Evolutionary conservation across 805 yeast genomes (phyloP).

Genomic region (Vanderwaltozyma verrucispora): DNA sequence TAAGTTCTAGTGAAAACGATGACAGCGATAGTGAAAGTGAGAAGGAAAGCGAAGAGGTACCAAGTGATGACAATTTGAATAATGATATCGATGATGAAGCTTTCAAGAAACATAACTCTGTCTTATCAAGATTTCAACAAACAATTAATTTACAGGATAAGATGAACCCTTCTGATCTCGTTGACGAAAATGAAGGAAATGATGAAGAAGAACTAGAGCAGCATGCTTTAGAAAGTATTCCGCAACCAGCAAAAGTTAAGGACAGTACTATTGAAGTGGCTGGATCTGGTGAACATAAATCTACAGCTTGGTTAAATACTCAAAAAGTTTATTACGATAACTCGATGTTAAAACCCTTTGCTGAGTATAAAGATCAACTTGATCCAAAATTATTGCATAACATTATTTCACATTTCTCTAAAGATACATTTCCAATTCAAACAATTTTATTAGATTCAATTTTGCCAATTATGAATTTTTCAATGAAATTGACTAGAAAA

Average conservation of each 20-base stretch:
- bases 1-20: neutral
- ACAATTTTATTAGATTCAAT: constrained; percentile 20
- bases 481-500: constrained; percentile 21
- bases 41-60: constrained; percentile 1
- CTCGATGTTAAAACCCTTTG: constrained; percentile 18
- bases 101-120: constrained; percentile 35
- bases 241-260: constrained; percentile 55
- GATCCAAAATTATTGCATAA: constrained; percentile 27
- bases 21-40: constrained; percentile 12
- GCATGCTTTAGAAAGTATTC: constrained; percentile 58
- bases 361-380: constrained; percentile 10
- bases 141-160: constrained; percentile 29
- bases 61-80: constrained; percentile 6
- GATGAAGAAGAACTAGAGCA: constrained; percentile 13
- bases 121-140: constrained; percentile 44
- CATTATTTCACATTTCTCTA: constrained; percentile 18
- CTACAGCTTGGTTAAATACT: constrained; percentile 25
- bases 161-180: constrained; percentile 12
- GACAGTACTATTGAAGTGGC: constrained; percentile 12
- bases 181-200: constrained; percentile 15
- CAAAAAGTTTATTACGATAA: constrained; percentile 22
- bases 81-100: constrained; percentile 4
- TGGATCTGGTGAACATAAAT: constrained; percentile 36
- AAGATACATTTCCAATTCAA: constrained; percentile 27
- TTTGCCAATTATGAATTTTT: constrained; percentile 18